Percentiles rank a stretch among this genome's conserved stretches.
Conservation (phyloP, 257 asterid species). For the Solanum piurae region DNA sequence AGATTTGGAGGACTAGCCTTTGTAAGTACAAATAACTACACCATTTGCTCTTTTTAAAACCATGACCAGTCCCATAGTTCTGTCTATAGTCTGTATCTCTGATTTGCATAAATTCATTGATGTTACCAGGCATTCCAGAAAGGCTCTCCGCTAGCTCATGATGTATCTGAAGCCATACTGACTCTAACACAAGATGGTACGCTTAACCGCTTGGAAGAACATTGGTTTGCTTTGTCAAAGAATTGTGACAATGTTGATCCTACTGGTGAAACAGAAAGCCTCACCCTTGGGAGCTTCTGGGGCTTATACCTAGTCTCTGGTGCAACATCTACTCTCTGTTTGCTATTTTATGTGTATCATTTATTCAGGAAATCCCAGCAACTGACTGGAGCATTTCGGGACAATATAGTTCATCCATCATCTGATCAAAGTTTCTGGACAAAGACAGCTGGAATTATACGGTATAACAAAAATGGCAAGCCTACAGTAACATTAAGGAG, state of each 20-base stretch:
- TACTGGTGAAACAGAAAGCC: constrained; percentile 1
- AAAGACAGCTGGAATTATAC: not conserved
- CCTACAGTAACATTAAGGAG: not conserved
- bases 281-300: constrained; percentile 27
- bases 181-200: constrained; percentile 14
- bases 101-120: not conserved
- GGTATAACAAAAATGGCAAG: not conserved
- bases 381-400: not conserved
- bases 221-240: constrained; percentile 7
- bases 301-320: constrained; percentile 18
- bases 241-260: constrained; percentile 4
- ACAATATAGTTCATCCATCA: not conserved
- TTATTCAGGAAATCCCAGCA: not conserved
- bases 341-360: constrained; percentile 6
- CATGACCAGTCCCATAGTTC: not conserved
- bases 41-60: not conserved
- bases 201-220: constrained; percentile 2
- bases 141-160: constrained; percentile 25
- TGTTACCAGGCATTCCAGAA: constrained; percentile 20
- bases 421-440: not conserved
- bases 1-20: constrained; percentile 28
- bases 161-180: constrained; percentile 26
- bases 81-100: not conserved
- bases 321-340: constrained; percentile 15
- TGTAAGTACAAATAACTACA: constrained; percentile 5